Conservation (phyloP, 768 basidiomycete genomes). For the Dictyophora rubrovolvata region DNA sequence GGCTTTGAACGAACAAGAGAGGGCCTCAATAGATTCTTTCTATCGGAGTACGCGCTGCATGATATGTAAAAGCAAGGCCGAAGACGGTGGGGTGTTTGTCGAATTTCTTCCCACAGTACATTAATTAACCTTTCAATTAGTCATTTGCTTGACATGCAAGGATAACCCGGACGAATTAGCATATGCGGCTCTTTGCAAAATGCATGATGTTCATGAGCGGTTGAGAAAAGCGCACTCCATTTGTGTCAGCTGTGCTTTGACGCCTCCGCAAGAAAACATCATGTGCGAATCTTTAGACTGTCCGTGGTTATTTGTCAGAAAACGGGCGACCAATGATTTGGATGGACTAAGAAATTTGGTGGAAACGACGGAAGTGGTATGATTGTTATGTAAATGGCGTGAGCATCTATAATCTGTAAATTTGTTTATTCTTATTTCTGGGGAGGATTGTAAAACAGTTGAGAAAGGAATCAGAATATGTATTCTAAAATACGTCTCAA, state of each 20-base stretch:
- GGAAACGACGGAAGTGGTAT: neutral
- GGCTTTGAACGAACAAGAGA: conserved; percentile 19
- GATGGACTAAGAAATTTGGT: conserved; percentile 7
- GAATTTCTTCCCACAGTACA: neutral
- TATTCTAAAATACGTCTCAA: neutral
- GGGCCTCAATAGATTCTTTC: conserved; percentile 55
- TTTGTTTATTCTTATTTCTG: no score
- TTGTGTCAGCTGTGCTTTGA: conserved; percentile 61
- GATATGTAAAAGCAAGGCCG: conserved; percentile 48
- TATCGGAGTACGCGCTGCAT: conserved; percentile 64
- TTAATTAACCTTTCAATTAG: conserved; percentile 22
- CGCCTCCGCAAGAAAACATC: conserved; percentile 45
- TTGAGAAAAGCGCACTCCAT: conserved; percentile 50
- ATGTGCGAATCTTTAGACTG: conserved; percentile 83
- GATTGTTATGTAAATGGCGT: no score
- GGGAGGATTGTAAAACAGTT: no score
- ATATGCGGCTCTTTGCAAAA: conserved; percentile 42
- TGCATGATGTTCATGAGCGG: conserved; percentile 29
- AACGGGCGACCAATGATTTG: conserved; percentile 31
- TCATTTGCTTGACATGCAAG: conserved; percentile 17
- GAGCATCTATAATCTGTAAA: no score
- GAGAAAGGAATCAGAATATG: no score
- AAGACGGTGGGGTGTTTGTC: conserved; percentile 32
- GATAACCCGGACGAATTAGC: conserved; percentile 41
- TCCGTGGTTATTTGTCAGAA: conserved; percentile 67